Conservation (phyloP, 1,139 yeast genomes). For the Eremothecium gossypii region DNA sequence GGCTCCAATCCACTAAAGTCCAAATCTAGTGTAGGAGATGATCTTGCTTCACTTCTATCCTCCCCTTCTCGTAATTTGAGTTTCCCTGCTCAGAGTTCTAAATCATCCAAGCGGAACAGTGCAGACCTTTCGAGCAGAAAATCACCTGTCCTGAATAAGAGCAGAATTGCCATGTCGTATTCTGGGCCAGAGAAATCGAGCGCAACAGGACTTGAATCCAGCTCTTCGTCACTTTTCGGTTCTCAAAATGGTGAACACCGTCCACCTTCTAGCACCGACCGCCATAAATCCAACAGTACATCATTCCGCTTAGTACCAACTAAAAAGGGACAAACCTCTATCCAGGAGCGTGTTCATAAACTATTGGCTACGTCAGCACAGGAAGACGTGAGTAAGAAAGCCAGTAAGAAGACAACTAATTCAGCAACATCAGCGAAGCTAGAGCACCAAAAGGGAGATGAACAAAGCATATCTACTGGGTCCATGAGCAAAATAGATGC, state of each 20-base stretch:
- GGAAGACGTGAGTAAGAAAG: not conserved
- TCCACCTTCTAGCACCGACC: not conserved
- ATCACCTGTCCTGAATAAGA: too few relatives aligned
- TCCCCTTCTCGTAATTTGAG: not conserved
- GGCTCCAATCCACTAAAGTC: too few relatives aligned
- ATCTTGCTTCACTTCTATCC: not conserved
- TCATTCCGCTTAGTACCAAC: constrained; percentile 6
- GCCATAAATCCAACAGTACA: not conserved
- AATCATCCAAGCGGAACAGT: not conserved
- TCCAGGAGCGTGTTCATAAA: constrained; percentile 49
- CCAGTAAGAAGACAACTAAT: constrained; percentile 10
- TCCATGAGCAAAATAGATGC: too few relatives aligned
- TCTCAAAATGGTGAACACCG: not conserved
- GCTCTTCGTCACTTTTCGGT: not conserved
- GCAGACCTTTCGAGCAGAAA: not conserved
- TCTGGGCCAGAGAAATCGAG: not conserved
- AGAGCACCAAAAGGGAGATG: too few relatives aligned
- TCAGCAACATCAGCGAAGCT: too few relatives aligned
- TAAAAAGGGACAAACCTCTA: constrained; percentile 29
- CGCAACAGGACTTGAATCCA: not conserved
- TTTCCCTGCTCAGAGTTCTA: not conserved
- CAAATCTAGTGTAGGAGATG: not conserved
- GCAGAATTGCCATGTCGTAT: not conserved
- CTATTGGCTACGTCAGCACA: constrained; percentile 19
- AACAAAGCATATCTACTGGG: too few relatives aligned